These are phyloP conservation scores for Pythium aphanidermatum DNA, from an alignment of 352 stramenopile genomes.

Conservation along the genomic window DNA sequence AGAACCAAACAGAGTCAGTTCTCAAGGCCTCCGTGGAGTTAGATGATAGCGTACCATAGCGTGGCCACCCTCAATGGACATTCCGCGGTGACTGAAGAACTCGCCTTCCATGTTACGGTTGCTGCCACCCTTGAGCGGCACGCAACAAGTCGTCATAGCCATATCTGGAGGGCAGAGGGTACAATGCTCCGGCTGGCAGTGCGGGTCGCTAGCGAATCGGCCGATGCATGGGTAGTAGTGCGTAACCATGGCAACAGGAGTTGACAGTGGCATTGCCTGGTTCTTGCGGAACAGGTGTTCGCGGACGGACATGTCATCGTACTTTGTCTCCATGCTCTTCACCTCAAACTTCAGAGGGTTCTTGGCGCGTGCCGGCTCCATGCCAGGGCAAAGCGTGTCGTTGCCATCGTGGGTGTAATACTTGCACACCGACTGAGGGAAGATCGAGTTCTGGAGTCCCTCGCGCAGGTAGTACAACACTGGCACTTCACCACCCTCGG, in stretches of 20 bases:
- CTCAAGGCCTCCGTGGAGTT: neutral
- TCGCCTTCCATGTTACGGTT: slow-evolving; percentile 84
- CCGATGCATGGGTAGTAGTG: slow-evolving; percentile 81
- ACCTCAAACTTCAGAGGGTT: slow-evolving; percentile 71
- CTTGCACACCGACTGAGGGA: slow-evolving; percentile 61
- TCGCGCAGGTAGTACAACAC: slow-evolving; percentile 76
- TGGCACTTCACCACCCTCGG: slow-evolving; percentile 65
- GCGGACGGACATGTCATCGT: slow-evolving; percentile 74
- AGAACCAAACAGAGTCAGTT: neutral
- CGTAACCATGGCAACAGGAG: slow-evolving; percentile 62
- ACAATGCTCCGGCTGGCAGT: slow-evolving; percentile 57
- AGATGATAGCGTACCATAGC: slow-evolving; percentile 44
- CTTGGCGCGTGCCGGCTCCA: slow-evolving; percentile 40
- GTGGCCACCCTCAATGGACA: slow-evolving; percentile 76
- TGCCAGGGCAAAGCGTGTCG: slow-evolving; percentile 58
- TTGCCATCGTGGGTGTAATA: slow-evolving; percentile 58
- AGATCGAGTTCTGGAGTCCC: slow-evolving; percentile 64
- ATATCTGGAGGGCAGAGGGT: slow-evolving; percentile 71
- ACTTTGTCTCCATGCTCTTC: slow-evolving; percentile 72
- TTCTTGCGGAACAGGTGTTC: slow-evolving; percentile 69
- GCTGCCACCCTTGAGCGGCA: slow-evolving; percentile 55
- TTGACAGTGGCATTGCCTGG: slow-evolving; percentile 72
- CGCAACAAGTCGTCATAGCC: slow-evolving; percentile 72
- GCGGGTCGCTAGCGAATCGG: slow-evolving; percentile 40
- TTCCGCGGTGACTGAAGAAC: slow-evolving; percentile 73